Base-by-base conservation (phyloP, 495 filamentous ascomycete species). In the Lentithecium fluviatile region DNA sequence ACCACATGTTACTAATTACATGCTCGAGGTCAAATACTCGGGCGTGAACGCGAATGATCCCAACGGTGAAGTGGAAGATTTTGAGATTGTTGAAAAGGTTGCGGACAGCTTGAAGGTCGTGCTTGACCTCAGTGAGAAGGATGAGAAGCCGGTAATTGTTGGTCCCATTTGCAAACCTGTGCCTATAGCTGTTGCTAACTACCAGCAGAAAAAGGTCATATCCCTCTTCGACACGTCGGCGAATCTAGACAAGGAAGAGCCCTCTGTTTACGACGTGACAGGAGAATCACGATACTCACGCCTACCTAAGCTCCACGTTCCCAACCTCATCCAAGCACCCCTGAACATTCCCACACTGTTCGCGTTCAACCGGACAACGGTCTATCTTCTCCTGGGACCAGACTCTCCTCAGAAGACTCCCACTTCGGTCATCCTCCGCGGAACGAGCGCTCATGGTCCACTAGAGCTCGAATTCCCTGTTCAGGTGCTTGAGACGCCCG, bases 401-500 rank as follows among this genome's bases (percentile, higher is more conserved):
- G 71, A 77, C 2, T 70, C 77, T 0, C 32, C 70, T 1, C 75
- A 79, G 42, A 68, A 68, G 42, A 77, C 70, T 13, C 83, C 83
- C 17, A 80, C 77, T 47, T 78, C 82, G 2, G 75, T 90, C 26
- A 71, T 79, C 0, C 75, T 91, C 17, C 76, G 74, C 0, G 86
- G 79, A 12, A 82, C 74, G 0, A 83, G 77, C 29, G 57, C 68
- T 0, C 70, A 83, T 20, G 81, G 82, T 0, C 83, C 85, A 0
- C 71, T 90, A 4, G 73, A 79, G 26, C 75, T 88, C 23, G 77
- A 81, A 50, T 84, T 90, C 21, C 84, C 86, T 0, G 76, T 89
- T n/a, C 71, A 78, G 11, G 61, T 73, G 7, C 67, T 85, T 0
- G 61, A 75, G 0, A 69, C 71, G 2, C 73, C 72, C 40, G 78